phyloP scores from a whole-genome alignment of 768 basidiomycete species.

The Podaxis pistillaris region DNA sequence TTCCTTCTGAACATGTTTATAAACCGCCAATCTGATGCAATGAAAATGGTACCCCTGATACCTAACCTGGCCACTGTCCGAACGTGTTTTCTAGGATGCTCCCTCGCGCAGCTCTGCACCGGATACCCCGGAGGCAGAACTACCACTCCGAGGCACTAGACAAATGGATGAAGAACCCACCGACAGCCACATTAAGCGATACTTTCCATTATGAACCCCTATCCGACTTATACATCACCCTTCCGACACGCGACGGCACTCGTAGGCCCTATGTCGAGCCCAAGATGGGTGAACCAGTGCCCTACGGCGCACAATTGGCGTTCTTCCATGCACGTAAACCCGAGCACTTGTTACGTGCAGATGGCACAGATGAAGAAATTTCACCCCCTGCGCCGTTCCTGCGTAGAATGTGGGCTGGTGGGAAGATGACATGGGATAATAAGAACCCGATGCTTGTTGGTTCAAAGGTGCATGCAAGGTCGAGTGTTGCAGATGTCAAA shows the following conservation, averaged over 20 bases:
- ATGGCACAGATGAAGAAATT: slow-evolving; percentile 72
- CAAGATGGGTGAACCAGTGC: slow-evolving; percentile 38
- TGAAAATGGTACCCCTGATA: background rate
- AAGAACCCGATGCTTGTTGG: slow-evolving; percentile 51
- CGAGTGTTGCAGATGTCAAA: slow-evolving; percentile 48
- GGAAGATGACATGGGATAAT: slow-evolving; percentile 61
- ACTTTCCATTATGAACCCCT: slow-evolving; percentile 54
- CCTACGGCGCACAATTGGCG: slow-evolving; percentile 66
- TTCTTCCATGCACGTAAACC: slow-evolving; percentile 73
- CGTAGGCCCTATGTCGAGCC: slow-evolving; percentile 42
- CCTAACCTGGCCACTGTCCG: background rate
- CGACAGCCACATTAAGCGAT: slow-evolving; percentile 45
- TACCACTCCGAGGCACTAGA: slow-evolving; percentile 31
- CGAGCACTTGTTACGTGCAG: slow-evolving; percentile 53
- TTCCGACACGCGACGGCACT: slow-evolving; percentile 71
- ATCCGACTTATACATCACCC: slow-evolving; percentile 62
- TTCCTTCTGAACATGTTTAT: slow-evolving; percentile 14
- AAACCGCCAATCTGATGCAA: background rate
- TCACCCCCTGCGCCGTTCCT: slow-evolving; percentile 73
- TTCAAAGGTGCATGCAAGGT: slow-evolving; percentile 43
- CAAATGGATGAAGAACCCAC: slow-evolving; percentile 52
- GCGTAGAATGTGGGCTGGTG: slow-evolving; percentile 82
- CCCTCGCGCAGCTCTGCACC: background rate
- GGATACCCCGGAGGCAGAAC: background rate
- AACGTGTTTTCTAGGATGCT: background rate